Evolutionary conservation across 805 yeast species (phyloP), one percentile per base, ranked within the genome.

Genomic region (Tetrapisispora phaffii): DNA sequence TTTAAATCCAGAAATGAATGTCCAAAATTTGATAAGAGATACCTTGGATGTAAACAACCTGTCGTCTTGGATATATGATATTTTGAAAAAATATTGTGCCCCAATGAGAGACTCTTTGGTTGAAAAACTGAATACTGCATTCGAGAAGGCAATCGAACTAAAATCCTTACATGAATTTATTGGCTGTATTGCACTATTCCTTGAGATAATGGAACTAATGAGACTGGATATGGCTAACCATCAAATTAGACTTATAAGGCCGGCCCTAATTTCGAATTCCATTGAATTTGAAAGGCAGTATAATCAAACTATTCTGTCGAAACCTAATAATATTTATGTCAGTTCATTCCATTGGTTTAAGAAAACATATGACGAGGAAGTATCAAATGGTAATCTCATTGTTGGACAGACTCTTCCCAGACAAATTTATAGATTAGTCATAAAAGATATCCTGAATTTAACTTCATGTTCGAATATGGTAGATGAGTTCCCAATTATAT

Each of bases 151-250:
- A 16, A 69, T 69, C 46, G 51, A 57, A n/a, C 69, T 69, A 24
- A 65, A 67, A 47, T 69, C 76, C n/a, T 61, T 73, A 5, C 50
- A 66, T 8, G 69, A 71, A 47, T 68, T 88, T 32, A 82, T 85
- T 31, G 84, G 79, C 24, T 96, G 94, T 1, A 66, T 90, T 43
- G 73, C 89, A 45, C 75, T 80, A 62, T 73, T 85, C 7, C 86
- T 89, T 58, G 80, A 84, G 47, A 81, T 90, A 46, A 69, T 90
- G 50, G 97, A 89, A 63, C 89, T 94, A 9, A 88, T 89, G 95
- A 90, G 89, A 63, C 70, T 89, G 49, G 97, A 90, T 58, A 93
- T 88, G 46, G 96, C 97, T n/a, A 89, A 89, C 65, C 96, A 89
- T 60, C 96, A 89, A 65, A 85, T 90, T 44, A 74, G 95, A 52